These are phyloP conservation scores for Erodium texanum DNA, from an alignment of 441 rosid species.

Conservation along the genomic window DNA sequence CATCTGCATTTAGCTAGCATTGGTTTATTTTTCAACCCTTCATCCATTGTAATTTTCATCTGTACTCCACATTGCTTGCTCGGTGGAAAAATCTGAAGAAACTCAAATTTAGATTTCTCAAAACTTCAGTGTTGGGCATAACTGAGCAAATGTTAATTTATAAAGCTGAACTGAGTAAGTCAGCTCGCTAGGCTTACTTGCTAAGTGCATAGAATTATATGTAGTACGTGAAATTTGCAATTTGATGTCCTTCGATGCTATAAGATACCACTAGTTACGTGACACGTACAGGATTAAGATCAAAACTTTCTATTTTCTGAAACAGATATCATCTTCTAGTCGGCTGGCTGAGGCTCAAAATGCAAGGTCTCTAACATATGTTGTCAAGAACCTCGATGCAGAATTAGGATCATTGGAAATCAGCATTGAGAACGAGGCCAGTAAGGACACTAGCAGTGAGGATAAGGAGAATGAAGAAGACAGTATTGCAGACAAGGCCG, in stretches of 20 bases:
- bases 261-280: not conserved
- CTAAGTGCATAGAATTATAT: no score
- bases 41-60: not conserved
- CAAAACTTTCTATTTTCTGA: constrained; percentile 16
- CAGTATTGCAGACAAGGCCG: not conserved
- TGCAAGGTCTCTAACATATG: constrained; percentile 45
- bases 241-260: not conserved
- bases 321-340: constrained; percentile 36
- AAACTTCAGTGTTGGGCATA: not conserved
- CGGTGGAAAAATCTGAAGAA: not conserved
- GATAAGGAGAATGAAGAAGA: constrained; percentile 15
- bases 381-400: constrained; percentile 58
- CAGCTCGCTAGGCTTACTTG: no score
- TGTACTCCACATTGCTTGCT: no score
- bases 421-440: not conserved
- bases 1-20: not conserved
- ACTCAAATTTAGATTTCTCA: not conserved
- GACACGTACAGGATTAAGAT: not conserved
- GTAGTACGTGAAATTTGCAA: not conserved
- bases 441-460: constrained; percentile 8
- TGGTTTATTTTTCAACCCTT: not conserved
- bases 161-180: no score
- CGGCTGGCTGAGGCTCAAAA: constrained; percentile 39
- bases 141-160: not conserved
- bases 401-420: constrained; percentile 44